Evolutionary conservation across 2,329 filamentous ascomycete genomes (phyloP), one percentile per base, ranked within the genome.

Genomic region (Bipolaris victoriae): DNA sequence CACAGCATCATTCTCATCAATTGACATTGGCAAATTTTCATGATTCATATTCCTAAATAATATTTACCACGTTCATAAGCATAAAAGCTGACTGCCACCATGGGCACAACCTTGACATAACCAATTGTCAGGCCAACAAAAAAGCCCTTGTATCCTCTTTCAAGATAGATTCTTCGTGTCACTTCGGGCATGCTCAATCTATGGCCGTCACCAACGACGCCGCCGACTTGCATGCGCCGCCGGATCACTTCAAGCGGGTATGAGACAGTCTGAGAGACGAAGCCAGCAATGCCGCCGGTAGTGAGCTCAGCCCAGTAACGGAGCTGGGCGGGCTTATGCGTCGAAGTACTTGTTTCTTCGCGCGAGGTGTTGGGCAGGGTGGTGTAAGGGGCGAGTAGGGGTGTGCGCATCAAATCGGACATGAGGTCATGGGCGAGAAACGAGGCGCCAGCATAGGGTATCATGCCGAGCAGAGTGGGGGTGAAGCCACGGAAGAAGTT

Each of bases 401-500:
- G 88, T 54, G 84, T 83, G 16, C 93, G 91, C 67, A 99, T 84
- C 45, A 95, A 71, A 76, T 99, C 95, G 59, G 91, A 91, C 39
- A 90, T 86, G 4, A 91, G 92, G 76, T 99, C 95, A 79, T 99
- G 95, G 0, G 92, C 96, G 39, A 99, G 84, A 79, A 99, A 99
- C 1, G 92, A 97, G 71, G 96, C 89, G 68, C 95, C 95, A 1
- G 95, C 95, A 72, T 99, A 99, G 0, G 95, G 95, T 0, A 99
- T 81, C 94, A 99, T 99, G 67, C 95, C 95, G 58, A 96, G 82
- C 5, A 99, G 78, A 0, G 95, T 98, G 0, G 94, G 91, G 0
- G 88, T 86, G 76, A 99, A 99, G 48, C 95, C 95, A 47, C 95
- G 88, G 78, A 97, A 99, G 76, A 99, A 99, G 77, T 99, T 99